Evolutionary conservation across 352 stramenopile genomes (phyloP).

Genomic region (Pythium folliculosum): DNA sequence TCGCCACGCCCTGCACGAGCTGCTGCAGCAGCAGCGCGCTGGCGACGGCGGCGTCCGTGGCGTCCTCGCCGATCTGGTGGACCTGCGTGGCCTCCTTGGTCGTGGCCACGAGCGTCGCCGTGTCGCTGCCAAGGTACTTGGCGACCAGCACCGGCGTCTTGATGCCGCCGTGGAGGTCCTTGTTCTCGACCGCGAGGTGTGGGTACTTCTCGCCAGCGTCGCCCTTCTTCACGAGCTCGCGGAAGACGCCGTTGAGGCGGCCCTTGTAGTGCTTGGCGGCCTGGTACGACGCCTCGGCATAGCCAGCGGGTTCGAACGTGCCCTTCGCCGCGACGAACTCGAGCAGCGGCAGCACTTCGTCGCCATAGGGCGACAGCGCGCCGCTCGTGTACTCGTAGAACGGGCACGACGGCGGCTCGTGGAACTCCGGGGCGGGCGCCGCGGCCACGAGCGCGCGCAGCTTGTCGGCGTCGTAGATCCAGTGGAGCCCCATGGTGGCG

Average conservation of each 20-base stretch:
- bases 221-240: constrained; percentile 65
- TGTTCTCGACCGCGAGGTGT: constrained; percentile 50
- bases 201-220: constrained; percentile 56
- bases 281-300: constrained; percentile 49
- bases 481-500: constrained; percentile 72
- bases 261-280: constrained; percentile 61
- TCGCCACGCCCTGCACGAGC: constrained; percentile 40
- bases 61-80: constrained; percentile 54
- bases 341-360: constrained; percentile 67
- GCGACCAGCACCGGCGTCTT: constrained; percentile 59
- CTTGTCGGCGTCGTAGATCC: constrained; percentile 70
- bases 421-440: constrained; percentile 44
- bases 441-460: constrained; percentile 39
- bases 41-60: constrained; percentile 53
- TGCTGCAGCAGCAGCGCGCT: constrained; percentile 53
- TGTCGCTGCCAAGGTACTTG: constrained; percentile 40
- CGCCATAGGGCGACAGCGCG: constrained; percentile 59
- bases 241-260: constrained; percentile 66
- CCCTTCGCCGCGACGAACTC: constrained; percentile 46
- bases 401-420: constrained; percentile 56
- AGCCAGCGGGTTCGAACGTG: constrained; percentile 46
- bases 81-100: constrained; percentile 50
- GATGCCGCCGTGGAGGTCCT: constrained; percentile 61
- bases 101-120: constrained; percentile 42
- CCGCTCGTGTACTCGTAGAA: constrained; percentile 68